A percentile compares a stretch with the other conserved stretches of the same genome.
These are phyloP conservation scores for Clonostachys sp. DNA, from an alignment of 2,329 filamentous ascomycete genomes.

Conservation along the genomic window DNA sequence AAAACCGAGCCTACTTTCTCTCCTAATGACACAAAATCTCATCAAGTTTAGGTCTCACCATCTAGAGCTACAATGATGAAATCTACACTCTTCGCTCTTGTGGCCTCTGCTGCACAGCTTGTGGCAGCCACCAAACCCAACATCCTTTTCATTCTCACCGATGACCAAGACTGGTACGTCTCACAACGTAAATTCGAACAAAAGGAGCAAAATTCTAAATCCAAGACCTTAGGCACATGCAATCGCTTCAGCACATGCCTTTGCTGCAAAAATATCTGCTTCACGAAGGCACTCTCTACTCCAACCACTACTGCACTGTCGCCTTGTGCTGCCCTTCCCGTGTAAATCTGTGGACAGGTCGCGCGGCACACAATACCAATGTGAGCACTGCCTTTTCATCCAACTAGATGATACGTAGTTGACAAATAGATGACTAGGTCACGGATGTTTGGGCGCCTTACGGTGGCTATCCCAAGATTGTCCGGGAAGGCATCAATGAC, in stretches of 20 bases:
- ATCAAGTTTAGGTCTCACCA: too few species aligned
- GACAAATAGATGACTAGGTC: neutral
- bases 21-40: too few species aligned
- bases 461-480: constrained; percentile 41
- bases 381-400: constrained; percentile 25
- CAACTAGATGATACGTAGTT: neutral
- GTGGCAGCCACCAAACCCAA: constrained; percentile 6
- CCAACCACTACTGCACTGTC: constrained; percentile 18
- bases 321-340: constrained; percentile 18
- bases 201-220: neutral
- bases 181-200: neutral
- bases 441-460: constrained; percentile 29
- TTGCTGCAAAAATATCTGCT: constrained; percentile 11
- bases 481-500: constrained; percentile 41
- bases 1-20: too few species aligned
- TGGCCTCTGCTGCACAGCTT: too few species aligned
- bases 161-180: constrained; percentile 14
- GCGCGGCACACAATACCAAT: constrained; percentile 45
- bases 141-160: constrained; percentile 15
- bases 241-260: constrained; percentile 5
- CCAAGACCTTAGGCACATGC: constrained; percentile 4
- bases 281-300: constrained; percentile 13
- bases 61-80: too few species aligned
- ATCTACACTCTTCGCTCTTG: too few species aligned
- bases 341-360: constrained; percentile 12